These are phyloP conservation scores for Gomphus bonarii DNA, from an alignment of 1,284 basidiomycete species.

Conservation along the genomic window DNA sequence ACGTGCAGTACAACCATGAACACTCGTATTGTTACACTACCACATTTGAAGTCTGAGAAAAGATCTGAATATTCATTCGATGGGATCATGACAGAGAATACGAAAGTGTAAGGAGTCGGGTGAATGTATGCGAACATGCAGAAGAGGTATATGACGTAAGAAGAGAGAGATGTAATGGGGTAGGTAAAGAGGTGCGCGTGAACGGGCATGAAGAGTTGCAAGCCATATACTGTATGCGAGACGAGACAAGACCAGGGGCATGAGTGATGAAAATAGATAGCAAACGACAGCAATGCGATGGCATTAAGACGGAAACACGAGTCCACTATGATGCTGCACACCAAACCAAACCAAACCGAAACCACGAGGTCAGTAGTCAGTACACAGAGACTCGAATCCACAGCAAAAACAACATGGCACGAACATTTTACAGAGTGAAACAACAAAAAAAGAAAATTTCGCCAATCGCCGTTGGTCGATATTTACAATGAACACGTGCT, in stretches of 20 bases:
- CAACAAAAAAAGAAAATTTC: neutral
- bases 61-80: neutral
- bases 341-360: too few species aligned
- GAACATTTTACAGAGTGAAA: neutral
- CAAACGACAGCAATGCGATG: slow-evolving; percentile 4
- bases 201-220: too few species aligned
- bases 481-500: neutral
- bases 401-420: neutral
- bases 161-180: neutral
- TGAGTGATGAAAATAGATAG: neutral
- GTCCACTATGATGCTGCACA: too few species aligned
- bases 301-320: neutral
- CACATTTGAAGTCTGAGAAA: too few species aligned
- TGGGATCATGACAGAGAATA: neutral
- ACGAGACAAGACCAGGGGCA: neutral
- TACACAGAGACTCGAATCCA: neutral
- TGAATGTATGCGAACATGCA: neutral
- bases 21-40: too few species aligned
- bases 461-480: neutral
- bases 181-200: too few species aligned
- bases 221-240: neutral
- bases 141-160: neutral
- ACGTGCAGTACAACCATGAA: too few species aligned
- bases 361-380: neutral
- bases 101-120: neutral